These are phyloP conservation scores for Tolypocladium guangdongense DNA, from an alignment of 2,329 filamentous ascomycete genomes.

Conservation along the genomic window DNA sequence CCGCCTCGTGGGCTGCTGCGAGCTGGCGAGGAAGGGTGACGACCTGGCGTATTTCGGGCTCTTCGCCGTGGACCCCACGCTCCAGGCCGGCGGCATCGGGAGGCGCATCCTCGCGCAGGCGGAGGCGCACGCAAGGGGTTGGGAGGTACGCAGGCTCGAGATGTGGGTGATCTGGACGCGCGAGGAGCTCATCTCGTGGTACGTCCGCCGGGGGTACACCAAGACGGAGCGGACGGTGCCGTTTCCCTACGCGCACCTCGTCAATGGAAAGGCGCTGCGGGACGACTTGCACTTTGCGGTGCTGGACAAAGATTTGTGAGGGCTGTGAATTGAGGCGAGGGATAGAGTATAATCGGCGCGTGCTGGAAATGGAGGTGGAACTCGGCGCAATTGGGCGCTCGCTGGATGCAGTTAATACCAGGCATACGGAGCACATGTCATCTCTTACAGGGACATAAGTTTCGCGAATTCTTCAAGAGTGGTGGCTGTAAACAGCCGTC, in stretches of 20 bases:
- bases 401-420: no score
- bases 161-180: constrained; percentile 33
- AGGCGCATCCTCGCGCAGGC: constrained; percentile 27
- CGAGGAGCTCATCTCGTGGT: constrained; percentile 34
- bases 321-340: not conserved
- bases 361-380: not conserved
- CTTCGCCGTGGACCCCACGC: constrained; percentile 32
- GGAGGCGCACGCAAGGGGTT: constrained; percentile 25
- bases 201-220: constrained; percentile 30
- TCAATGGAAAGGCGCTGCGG: constrained; percentile 23
- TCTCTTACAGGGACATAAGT: no score
- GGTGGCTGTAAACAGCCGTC: no score
- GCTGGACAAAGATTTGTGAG: constrained; percentile 26
- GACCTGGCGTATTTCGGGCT: constrained; percentile 32
- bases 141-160: constrained; percentile 25
- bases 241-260: constrained; percentile 30
- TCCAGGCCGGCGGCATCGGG: constrained; percentile 34
- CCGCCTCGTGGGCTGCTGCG: constrained; percentile 31
- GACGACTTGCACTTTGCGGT: constrained; percentile 33
- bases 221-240: constrained; percentile 26
- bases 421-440: no score
- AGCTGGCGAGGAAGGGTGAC: constrained; percentile 20
- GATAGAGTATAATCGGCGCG: not conserved
- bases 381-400: no score
- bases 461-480: no score